A percentile compares a stretch with the other conserved stretches of the same genome.
Conservation (phyloP, 805 yeast species). For the Candida chauliodis region DNA sequence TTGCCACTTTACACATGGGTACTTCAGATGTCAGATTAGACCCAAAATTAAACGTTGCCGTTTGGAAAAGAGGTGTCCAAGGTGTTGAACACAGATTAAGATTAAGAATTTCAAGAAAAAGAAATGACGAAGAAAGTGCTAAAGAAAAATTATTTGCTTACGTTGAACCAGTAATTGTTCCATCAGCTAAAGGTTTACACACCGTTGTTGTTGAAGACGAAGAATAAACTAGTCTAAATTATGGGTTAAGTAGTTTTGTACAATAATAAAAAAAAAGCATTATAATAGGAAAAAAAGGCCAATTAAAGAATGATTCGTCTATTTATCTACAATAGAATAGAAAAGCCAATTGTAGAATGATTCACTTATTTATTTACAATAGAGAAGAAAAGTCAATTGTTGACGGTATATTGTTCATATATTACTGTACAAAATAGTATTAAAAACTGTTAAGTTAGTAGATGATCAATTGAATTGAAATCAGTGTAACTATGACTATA, state of each 20-base stretch:
- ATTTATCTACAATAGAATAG: too few species aligned
- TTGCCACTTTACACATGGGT: slow-evolving; percentile 98
- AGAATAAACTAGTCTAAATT: slow-evolving; percentile 27
- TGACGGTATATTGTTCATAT: too few species aligned
- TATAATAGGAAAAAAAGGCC: background rate
- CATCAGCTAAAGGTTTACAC: slow-evolving; percentile 95
- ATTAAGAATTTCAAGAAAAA: slow-evolving; percentile 98
- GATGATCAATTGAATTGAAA: too few species aligned
- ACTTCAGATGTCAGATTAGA: slow-evolving; percentile 98
- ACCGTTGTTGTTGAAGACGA: slow-evolving; percentile 91
- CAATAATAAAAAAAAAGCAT: slow-evolving; percentile 7
- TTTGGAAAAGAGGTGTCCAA: slow-evolving; percentile 99
- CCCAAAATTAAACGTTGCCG: slow-evolving; percentile 96
- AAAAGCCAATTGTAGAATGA: too few species aligned
- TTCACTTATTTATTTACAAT: too few species aligned
- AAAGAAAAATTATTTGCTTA: slow-evolving; percentile 95
- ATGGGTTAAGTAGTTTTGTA: slow-evolving; percentile 8
- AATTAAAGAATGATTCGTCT: background rate
- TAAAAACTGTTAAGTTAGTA: too few species aligned
- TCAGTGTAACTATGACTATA: slow-evolving; percentile 90
- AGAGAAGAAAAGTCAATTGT: too few species aligned
- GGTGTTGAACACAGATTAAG: slow-evolving; percentile 98
- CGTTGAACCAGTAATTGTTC: slow-evolving; percentile 96
- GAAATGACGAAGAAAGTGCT: slow-evolving; percentile 99
- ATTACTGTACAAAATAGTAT: too few species aligned